A percentile compares a stretch with the other conserved stretches of the same genome.
Evolutionary conservation across 2,329 filamentous ascomycete species (phyloP).

Genomic region (Paracorniculantispora psalliotae): DNA sequence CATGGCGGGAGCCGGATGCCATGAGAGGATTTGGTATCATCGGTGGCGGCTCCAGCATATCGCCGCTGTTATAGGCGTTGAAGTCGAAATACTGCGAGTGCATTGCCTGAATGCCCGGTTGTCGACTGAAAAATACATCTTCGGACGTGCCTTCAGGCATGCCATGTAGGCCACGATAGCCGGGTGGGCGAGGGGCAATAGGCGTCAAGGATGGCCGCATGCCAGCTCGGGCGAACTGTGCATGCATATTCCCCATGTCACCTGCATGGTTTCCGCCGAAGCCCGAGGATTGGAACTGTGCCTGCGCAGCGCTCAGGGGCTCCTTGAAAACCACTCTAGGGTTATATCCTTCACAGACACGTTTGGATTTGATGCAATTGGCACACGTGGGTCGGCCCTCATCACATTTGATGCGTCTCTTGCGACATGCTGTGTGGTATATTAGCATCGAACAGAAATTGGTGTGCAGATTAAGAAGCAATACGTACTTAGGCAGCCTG

Average conservation of each 20-base stretch:
- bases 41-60: background rate
- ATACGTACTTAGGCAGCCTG: conserved; percentile 76
- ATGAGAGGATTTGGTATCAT: conserved; percentile 6
- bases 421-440: conserved; percentile 67
- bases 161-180: background rate
- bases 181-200: conserved; percentile 33
- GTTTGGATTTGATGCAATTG: conserved; percentile 83
- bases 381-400: conserved; percentile 78
- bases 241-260: conserved; percentile 26
- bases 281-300: conserved; percentile 7
- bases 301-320: conserved; percentile 47
- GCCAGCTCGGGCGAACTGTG: conserved; percentile 2
- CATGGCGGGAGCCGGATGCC: background rate
- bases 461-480: background rate
- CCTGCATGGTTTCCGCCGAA: conserved; percentile 2
- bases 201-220: conserved; percentile 32
- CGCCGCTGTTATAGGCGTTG: background rate
- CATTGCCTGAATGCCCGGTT: background rate
- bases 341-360: conserved; percentile 78
- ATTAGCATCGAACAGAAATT: background rate
- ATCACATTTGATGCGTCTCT: conserved; percentile 93
- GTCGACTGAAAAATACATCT: conserved; percentile 6
- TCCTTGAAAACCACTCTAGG: conserved; percentile 78
- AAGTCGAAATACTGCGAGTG: conserved; percentile 8
- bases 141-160: background rate